Evolutionary conservation across 2,329 filamentous ascomycete genomes (phyloP).

Genomic region (Alternaria conjuncta): DNA sequence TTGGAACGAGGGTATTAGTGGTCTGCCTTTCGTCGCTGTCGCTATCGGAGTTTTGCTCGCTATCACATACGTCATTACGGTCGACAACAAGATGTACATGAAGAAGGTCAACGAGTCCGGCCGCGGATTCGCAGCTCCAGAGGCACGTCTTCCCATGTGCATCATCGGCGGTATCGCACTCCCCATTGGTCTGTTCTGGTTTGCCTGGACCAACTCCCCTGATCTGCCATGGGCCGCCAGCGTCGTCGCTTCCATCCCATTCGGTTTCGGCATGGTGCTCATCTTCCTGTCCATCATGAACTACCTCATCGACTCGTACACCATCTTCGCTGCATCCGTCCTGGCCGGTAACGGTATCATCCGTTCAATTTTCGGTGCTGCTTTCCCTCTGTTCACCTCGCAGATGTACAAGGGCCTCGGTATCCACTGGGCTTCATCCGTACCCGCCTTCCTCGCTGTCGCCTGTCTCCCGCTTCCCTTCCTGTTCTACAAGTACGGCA

Average conservation of each 20-base stretch:
- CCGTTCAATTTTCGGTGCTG: slow-evolving; percentile 77
- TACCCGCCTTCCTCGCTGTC: slow-evolving; percentile 77
- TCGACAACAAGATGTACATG: slow-evolving; percentile 46
- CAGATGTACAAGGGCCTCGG: slow-evolving; percentile 63
- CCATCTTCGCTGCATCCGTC: slow-evolving; percentile 77
- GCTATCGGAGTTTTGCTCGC: slow-evolving; percentile 69
- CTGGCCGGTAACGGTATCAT: slow-evolving; percentile 81
- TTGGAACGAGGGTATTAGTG: slow-evolving; percentile 47
- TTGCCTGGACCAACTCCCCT: slow-evolving; percentile 55
- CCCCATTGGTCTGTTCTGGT: slow-evolving; percentile 58
- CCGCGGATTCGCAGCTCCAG: slow-evolving; percentile 67
- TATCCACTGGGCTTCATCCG: slow-evolving; percentile 76
- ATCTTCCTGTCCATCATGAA: slow-evolving; percentile 65
- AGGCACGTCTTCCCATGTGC: slow-evolving; percentile 68
- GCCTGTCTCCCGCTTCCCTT: slow-evolving; percentile 76
- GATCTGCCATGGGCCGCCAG: slow-evolving; percentile 63
- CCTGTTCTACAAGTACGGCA: slow-evolving; percentile 77
- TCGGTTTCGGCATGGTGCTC: slow-evolving; percentile 66
- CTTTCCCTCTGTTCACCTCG: slow-evolving; percentile 78
- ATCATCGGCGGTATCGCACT: slow-evolving; percentile 68
- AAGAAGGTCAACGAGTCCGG: slow-evolving; percentile 53
- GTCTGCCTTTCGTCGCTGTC: slow-evolving; percentile 68
- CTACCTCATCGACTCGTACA: slow-evolving; percentile 59
- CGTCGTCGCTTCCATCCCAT: slow-evolving; percentile 59
- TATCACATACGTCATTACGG: slow-evolving; percentile 58